Base-by-base conservation (phyloP, 306 rosid genomes). In the Carpinus viminea region DNA sequence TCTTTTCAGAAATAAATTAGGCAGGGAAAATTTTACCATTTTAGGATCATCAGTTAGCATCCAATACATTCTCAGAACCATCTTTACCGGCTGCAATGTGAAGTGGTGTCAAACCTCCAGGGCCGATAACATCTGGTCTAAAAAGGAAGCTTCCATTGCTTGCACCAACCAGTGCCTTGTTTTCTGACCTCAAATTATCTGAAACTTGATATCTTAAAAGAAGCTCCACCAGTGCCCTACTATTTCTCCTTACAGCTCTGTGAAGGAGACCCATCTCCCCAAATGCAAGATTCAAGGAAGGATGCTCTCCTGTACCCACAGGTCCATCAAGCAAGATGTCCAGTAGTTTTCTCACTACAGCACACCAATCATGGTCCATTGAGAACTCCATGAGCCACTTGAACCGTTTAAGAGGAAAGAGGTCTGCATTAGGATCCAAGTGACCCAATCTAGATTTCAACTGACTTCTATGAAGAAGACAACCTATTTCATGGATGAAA, bases 401-500 rank as follows among this genome's bases (percentile, higher is more conserved):
- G 83, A 88, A 93, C 79, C 97, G 89, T 70, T 85, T 74, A 54
- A 89, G 82, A 72, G 97, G 85, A 74, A 91, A 93, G 34, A 74
- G 86, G 72, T 86, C 88, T 20, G 60, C 82, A 71, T 75, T 83
- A 8, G 88, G 87, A 83, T 89, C 87, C 87, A 82, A 54, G 69
- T 76, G 79, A 76, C 89, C 89, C 75, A 89, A 76, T 83, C 91
- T 92, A 79, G 84, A 88, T 76, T 82, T 92, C 79, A 84, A 76
- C 24, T 81, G 92, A 82, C 87, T 86, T 83, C 92, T 91, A 83
- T 91, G 98, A 74, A 94, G 94, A 72, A 94, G 89, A 97, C 98
- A 94, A 61, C 98, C 98, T 86, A 94, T 86, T 92, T 92, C 98
- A 76, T 94, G 92, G 78, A 94, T 87, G 78, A 92, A 94, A 79